phyloP scores from a whole-genome alignment of 768 basidiomycete genomes.

The Dacryopinax primogenitus region DNA sequence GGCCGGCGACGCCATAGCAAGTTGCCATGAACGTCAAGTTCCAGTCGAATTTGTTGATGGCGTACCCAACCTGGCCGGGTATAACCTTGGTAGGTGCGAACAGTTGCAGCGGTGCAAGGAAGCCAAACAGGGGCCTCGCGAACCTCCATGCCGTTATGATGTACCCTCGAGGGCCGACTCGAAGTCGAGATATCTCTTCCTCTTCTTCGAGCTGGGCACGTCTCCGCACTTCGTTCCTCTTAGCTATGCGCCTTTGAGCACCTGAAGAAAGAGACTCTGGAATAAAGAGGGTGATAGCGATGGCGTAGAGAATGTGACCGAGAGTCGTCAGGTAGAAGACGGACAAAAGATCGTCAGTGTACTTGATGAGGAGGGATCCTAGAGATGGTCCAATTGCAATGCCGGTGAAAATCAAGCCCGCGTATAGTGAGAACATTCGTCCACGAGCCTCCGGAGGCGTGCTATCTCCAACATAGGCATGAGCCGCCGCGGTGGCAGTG shows the following conservation, averaged over 20 bases:
- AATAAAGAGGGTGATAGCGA: conserved; percentile 44
- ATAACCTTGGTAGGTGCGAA: conserved; percentile 37
- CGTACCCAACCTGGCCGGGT: conserved; percentile 20
- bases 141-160: conserved; percentile 23
- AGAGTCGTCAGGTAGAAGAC: conserved; percentile 57
- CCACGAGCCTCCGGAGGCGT: conserved; percentile 44
- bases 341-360: conserved; percentile 41
- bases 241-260: conserved; percentile 30
- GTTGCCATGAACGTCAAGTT: conserved; percentile 45
- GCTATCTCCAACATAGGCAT: conserved; percentile 62
- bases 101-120: conserved; percentile 58
- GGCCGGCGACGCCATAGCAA: conserved; percentile 36
- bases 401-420: conserved; percentile 62
- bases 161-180: neutral
- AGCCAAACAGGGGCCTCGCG: conserved; percentile 39
- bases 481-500: conserved; percentile 38
- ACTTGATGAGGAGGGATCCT: conserved; percentile 50
- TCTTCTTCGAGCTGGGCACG: neutral
- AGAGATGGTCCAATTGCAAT: conserved; percentile 64
- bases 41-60: conserved; percentile 43
- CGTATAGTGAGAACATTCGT: conserved; percentile 46
- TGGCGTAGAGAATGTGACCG: conserved; percentile 39
- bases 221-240: conserved; percentile 21
- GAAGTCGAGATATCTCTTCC: neutral
- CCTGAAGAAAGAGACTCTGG: conserved; percentile 64